Evolutionary conservation across 2,329 filamentous ascomycete species (phyloP), one percentile per base, ranked within the genome.

Genomic region (Penicillium sp.): DNA sequence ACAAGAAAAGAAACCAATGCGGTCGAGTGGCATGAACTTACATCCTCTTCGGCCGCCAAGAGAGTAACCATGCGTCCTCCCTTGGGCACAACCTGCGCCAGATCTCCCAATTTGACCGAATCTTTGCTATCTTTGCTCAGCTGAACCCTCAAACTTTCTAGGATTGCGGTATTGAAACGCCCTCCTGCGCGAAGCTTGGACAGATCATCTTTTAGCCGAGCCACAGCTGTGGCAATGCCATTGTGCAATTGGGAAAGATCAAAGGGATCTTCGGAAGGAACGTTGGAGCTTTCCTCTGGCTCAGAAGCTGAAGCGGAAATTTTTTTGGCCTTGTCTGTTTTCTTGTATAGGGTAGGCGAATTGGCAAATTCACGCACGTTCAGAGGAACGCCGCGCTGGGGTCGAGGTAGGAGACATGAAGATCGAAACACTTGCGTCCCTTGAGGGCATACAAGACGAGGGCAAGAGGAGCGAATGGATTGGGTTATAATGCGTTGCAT

Each of bases 11-110:
- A 48, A 20, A 32, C 11, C 20, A 20, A 26, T 20, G n/a, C 24
- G n/a, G 39, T 31, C 38, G 37, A 45, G 11, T 54, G 26, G 35
- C 16, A 26, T 18, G 10, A 61, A 76, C 80, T 64, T 69, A 88
- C 85, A 57, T 84, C 82, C 65, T 84, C 81, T 66, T 89, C 87
- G 14, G 85, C 82, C 38, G 83, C 84, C 22, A 88, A 69, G n/a
- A 89, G 76, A 56, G 83, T 81, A 31, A 89, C 70, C 63, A 79
- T 79, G 53, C 86, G 73, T 11, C 86, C 79, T 26, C 81, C 85
- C 65, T 86, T 85, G 0, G 85, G 84, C 38, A 89, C 77, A 16
- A 89, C 84, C 67, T 88, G 86, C 3, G 86, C 87, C 55, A 90
- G 66, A 66, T 89, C 86, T 10, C 81, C 79, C 49, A 90, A 64